These are phyloP conservation scores for Wickerhamia fluorescens DNA, from an alignment of 805 yeast genomes.

Conservation along the genomic window DNA sequence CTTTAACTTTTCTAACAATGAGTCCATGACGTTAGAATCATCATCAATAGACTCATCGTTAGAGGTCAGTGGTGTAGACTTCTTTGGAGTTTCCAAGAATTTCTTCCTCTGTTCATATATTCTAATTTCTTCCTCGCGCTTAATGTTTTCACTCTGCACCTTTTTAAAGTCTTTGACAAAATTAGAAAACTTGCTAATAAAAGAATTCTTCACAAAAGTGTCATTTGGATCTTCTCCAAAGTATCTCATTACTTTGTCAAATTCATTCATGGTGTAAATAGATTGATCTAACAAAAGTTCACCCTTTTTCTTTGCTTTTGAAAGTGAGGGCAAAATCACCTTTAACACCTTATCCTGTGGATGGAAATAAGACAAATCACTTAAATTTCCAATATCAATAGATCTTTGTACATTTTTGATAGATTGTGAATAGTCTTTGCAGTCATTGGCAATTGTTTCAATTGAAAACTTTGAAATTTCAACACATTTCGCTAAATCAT, in stretches of 20 bases:
- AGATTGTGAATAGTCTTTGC: conserved; percentile 44
- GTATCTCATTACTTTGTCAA: conserved; percentile 55
- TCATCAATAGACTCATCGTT: conserved; percentile 26
- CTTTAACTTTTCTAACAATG: conserved; percentile 75
- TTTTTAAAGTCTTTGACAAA: conserved; percentile 57
- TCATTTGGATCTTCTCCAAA: conserved; percentile 67
- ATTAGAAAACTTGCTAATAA: conserved; percentile 54
- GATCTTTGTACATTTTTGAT: conserved; percentile 48
- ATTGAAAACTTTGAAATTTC: conserved; percentile 56
- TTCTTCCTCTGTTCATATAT: conserved; percentile 72
- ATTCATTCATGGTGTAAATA: conserved; percentile 41
- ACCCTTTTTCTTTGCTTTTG: conserved; percentile 48
- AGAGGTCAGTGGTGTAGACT: conserved; percentile 14
- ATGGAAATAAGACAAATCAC: conserved; percentile 56
- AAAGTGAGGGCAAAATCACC: conserved; percentile 46
- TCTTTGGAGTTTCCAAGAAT: conserved; percentile 44
- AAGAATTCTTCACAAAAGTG: conserved; percentile 47
- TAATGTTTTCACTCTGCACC: conserved; percentile 58
- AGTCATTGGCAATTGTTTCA: conserved; percentile 55
- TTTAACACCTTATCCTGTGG: conserved; percentile 57
- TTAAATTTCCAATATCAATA: conserved; percentile 55
- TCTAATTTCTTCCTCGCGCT: conserved; percentile 60
- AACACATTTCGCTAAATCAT: conserved; percentile 47
- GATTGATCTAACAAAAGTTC: conserved; percentile 46
- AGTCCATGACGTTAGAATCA: conserved; percentile 68